phyloP scores from a whole-genome alignment of 768 basidiomycete genomes.

The Termitomyces sp. region DNA sequence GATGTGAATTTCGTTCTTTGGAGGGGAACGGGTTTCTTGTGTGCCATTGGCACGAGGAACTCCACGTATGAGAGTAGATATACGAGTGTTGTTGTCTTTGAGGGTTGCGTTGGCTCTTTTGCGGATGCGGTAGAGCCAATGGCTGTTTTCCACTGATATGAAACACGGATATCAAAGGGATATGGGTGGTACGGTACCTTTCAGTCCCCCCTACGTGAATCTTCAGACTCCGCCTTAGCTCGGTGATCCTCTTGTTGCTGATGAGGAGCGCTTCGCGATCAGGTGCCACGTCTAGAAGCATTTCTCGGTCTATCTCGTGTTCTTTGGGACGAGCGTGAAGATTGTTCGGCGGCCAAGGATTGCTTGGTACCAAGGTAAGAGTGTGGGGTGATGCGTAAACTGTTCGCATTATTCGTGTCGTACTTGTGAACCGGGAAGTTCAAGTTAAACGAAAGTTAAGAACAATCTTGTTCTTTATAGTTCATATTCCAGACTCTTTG shows the following conservation, averaged over 20 bases:
- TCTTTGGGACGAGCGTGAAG: constrained; percentile 18
- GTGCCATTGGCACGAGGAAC: background rate
- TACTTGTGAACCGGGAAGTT: no score
- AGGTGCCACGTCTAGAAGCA: constrained; percentile 29
- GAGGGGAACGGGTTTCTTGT: constrained; percentile 3
- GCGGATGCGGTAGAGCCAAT: constrained; percentile 29
- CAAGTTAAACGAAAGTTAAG: background rate
- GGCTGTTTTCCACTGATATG: constrained; percentile 13
- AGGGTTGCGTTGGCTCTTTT: constrained; percentile 20
- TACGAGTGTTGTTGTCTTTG: constrained; percentile 21
- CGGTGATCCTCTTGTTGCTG: constrained; percentile 21
- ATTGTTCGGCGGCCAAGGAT: constrained; percentile 6
- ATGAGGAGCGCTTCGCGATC: constrained; percentile 30
- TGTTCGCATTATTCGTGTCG: constrained; percentile 5
- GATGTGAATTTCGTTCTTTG: constrained; percentile 11
- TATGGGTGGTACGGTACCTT: constrained; percentile 12
- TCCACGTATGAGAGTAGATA: constrained; percentile 20
- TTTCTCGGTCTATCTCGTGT: constrained; percentile 22
- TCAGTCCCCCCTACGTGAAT: constrained; percentile 18
- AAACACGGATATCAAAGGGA: background rate
- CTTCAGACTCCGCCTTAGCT: constrained; percentile 28
- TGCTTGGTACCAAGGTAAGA: constrained; percentile 14
- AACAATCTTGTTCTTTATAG: background rate
- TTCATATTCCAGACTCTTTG: background rate
- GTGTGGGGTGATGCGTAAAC: constrained; percentile 14